Base-by-base conservation (phyloP, 2,329 filamentous ascomycete genomes). In the Sporothrix dimorphospora region DNA sequence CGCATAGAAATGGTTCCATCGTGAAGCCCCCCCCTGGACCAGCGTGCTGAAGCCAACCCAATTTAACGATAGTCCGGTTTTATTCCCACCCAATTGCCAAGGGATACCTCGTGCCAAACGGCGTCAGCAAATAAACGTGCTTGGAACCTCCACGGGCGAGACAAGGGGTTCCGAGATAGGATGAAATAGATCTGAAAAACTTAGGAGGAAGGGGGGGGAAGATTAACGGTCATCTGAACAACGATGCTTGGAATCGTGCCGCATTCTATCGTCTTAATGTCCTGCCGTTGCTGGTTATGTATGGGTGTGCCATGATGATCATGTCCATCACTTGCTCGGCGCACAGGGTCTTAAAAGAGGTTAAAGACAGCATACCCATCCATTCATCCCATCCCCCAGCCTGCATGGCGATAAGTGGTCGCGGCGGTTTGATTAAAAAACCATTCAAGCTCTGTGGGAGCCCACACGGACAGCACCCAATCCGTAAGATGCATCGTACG, bases 51-150 rank as follows among this genome's bases (percentile, higher is more conserved):
- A 27, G 59, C 59, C 38, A 65, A 45, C 11, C 59, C 34, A n/a
- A 19, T 65, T 27, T 21, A 45, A 19, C 11, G 59, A 42, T 65
- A 45, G 59, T 65, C 59, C 38, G 59, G 4, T 24, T 63, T 63
- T 24, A 61, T 21, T 19, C 30, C 55, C 55, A 19, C 30, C 55
- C 16, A 40, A 21, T 30, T 27, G 61, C 38, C 40, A 66, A 30
- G 40, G 14, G 24, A 9, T 49, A 19, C 65, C 65, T 51, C 42
- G 65, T 67, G 65, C 27, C 16, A 21, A 51, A 53, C 45, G 45
- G 65, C 65, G 45, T 67, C 65, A 27, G 11, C 65, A 67, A 67
- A 67, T 67, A 67, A 67, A 53, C 65, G 65, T 67, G 45, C 65
- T 67, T 51, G 30, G 45, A 70, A 70, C 21, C 68, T 45, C 38